phyloP scores from a whole-genome alignment of 2,329 filamentous ascomycete genomes.

The Colletotrichum eremochloae region DNA sequence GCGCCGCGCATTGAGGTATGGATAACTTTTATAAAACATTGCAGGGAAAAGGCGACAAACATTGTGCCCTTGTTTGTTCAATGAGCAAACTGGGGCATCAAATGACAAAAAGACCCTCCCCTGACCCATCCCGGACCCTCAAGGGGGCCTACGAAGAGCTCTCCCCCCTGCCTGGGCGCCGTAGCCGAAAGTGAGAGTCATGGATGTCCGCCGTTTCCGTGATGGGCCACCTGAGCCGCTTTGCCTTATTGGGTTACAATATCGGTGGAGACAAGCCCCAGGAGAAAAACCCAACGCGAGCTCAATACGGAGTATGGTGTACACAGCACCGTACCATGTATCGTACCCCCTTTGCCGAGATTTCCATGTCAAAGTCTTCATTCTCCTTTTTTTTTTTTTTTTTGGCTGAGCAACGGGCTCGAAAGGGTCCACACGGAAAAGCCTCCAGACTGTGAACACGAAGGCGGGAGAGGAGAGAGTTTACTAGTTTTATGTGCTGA shows the following conservation, averaged over 20 bases:
- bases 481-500: neutral
- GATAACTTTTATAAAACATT: neutral
- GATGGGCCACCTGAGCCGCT: slow-evolving; percentile 33
- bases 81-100: neutral
- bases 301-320: neutral
- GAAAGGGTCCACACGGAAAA: slow-evolving; percentile 8
- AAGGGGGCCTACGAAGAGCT: neutral
- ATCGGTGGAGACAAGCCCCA: slow-evolving; percentile 25
- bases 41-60: neutral
- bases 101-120: neutral
- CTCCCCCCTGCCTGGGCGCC: slow-evolving; percentile 1
- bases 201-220: slow-evolving; percentile 26
- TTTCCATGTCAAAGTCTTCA: slow-evolving; percentile 1
- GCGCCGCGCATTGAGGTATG: no score
- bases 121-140: slow-evolving; percentile 4
- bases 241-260: slow-evolving; percentile 33
- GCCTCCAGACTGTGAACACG: neutral
- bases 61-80: slow-evolving; percentile 1
- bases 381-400: slow-evolving; percentile 10
- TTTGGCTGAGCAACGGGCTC: slow-evolving; percentile 37
- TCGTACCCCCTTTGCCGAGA: neutral
- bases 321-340: no score
- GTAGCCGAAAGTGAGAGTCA: slow-evolving; percentile 32
- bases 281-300: slow-evolving; percentile 5
- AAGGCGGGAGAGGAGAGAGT: no score